phyloP scores from a whole-genome alignment of 2,329 filamentous ascomycete species.

The Sclerotinia nivalis region DNA sequence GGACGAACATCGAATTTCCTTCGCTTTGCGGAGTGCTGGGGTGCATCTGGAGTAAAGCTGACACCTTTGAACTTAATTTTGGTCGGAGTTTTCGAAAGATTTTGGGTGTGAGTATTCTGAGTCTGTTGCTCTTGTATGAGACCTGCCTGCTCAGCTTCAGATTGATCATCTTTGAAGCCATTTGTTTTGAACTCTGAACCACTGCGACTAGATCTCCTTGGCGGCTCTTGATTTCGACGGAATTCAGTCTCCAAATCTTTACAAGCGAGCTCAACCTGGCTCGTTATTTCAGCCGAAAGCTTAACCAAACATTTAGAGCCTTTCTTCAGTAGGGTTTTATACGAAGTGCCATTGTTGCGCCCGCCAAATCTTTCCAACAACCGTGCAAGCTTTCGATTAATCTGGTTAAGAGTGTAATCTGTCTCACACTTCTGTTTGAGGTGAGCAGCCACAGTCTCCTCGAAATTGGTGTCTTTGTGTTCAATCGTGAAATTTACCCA shows the following conservation, averaged over 20 bases:
- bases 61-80: neutral
- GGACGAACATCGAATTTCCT: neutral
- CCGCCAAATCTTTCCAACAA: neutral
- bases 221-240: neutral
- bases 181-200: neutral
- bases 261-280: neutral
- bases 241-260: neutral
- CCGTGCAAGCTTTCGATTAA: neutral
- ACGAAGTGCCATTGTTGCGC: neutral
- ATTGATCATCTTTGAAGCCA: neutral
- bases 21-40: neutral
- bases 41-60: too few relatives aligned
- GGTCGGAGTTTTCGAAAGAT: neutral
- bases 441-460: constrained; percentile 5
- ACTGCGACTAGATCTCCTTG: neutral
- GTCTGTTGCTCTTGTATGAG: neutral
- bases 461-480: neutral
- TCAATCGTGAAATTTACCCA: constrained; percentile 4
- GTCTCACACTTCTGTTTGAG: neutral
- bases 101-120: neutral
- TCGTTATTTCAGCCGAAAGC: neutral
- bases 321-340: neutral
- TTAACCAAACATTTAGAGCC: neutral
- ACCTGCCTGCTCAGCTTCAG: neutral
- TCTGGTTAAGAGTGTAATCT: neutral